Evolutionary conservation across 2,329 filamentous ascomycete species (phyloP).

Genomic region (Neurospora sp.): DNA sequence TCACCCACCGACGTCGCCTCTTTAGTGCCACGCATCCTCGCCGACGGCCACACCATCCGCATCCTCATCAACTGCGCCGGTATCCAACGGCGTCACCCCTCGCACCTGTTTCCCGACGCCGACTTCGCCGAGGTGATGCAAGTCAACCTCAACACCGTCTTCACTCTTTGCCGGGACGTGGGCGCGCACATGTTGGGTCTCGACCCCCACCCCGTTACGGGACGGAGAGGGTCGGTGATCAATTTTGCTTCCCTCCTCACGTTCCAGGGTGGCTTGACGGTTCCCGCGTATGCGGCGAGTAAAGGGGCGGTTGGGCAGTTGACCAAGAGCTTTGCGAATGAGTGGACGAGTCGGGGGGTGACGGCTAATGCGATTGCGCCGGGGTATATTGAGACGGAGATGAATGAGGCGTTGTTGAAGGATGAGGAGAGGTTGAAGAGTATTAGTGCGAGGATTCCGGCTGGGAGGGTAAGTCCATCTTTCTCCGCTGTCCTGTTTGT

Average conservation of each 20-base stretch:
- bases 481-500: too few species aligned
- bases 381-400: conserved; percentile 87
- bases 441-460: conserved; percentile 74
- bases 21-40: conserved; percentile 51
- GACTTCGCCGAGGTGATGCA: conserved; percentile 74
- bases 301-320: conserved; percentile 81
- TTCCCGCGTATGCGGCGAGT: conserved; percentile 77
- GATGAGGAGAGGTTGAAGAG: conserved; percentile 59
- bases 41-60: conserved; percentile 55
- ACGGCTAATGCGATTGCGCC: conserved; percentile 84
- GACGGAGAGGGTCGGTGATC: conserved; percentile 63
- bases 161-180: conserved; percentile 66
- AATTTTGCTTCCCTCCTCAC: conserved; percentile 75
- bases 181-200: conserved; percentile 68
- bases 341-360: conserved; percentile 65
- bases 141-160: conserved; percentile 77
- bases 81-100: conserved; percentile 71
- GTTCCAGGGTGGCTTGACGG: conserved; percentile 81
- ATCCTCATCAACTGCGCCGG: conserved; percentile 83
- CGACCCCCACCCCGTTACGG: conserved; percentile 33
- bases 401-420: conserved; percentile 76
- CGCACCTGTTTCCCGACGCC: conserved; percentile 62
- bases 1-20: conserved; percentile 48
- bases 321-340: conserved; percentile 77
- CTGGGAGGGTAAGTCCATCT: conserved; percentile 41